phyloP scores from a whole-genome alignment of 2,329 filamentous ascomycete genomes.

The Nemania serpens region DNA sequence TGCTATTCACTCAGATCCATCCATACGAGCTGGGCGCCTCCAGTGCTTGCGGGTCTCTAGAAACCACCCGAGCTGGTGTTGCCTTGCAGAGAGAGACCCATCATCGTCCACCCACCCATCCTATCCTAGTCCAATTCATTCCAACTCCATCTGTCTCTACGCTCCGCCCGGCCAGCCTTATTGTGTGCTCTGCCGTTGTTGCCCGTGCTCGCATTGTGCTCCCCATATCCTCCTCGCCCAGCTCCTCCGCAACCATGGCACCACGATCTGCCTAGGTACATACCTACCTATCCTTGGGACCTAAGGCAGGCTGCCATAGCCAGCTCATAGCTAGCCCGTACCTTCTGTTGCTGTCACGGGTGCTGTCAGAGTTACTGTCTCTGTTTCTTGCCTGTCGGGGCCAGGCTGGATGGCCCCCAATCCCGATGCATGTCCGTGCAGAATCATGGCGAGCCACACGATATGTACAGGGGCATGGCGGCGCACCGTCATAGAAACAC shows the following conservation, averaged over 20 bases:
- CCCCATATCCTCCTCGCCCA: constrained; percentile 12
- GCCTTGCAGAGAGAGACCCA: constrained; percentile 17
- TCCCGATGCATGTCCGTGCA: constrained; percentile 5
- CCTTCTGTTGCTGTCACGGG: constrained; percentile 1
- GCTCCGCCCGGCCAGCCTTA: constrained; percentile 18
- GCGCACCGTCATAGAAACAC: constrained; percentile 16
- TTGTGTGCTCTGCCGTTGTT: constrained; percentile 17
- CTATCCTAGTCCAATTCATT: constrained; percentile 12
- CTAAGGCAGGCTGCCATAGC: not conserved
- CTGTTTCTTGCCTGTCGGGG: constrained; percentile 1
- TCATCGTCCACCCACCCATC: not conserved
- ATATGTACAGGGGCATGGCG: constrained; percentile 22
- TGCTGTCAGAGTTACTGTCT: constrained; percentile 2
- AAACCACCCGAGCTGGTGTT: constrained; percentile 17
- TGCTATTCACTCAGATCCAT: not conserved
- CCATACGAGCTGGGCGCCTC: constrained; percentile 15
- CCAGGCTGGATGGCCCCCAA: constrained; percentile 23
- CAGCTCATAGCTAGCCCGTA: not conserved
- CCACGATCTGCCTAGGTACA: not conserved
- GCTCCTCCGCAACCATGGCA: constrained; percentile 12
- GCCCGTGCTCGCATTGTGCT: constrained; percentile 19
- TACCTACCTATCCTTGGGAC: not conserved
- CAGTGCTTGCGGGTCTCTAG: constrained; percentile 19
- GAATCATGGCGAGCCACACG: constrained; percentile 27
- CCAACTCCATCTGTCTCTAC: constrained; percentile 10